phyloP scores from a whole-genome alignment of 805 yeast species.

The Candida dajiaensis region DNA sequence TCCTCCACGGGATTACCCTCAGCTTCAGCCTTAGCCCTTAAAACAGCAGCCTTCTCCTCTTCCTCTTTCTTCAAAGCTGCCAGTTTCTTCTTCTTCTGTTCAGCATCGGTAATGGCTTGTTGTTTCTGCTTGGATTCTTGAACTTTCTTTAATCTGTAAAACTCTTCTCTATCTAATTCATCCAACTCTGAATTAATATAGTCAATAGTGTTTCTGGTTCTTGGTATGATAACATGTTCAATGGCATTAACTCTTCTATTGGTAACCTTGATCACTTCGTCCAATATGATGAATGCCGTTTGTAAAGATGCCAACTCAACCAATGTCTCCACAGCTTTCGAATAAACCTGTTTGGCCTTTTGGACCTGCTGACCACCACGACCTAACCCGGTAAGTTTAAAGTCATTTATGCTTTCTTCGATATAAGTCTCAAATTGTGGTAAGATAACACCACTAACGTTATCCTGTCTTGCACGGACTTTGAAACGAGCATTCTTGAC shows the following conservation, averaged over 20 bases:
- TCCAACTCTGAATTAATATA: constrained; percentile 94
- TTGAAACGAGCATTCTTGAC: constrained; percentile 88
- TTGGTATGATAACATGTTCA: constrained; percentile 95
- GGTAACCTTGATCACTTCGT: constrained; percentile 96
- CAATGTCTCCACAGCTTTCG: constrained; percentile 94
- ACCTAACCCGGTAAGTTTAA: constrained; percentile 94
- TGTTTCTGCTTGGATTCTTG: constrained; percentile 25
- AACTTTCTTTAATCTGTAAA: constrained; percentile 92
- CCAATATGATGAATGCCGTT: constrained; percentile 93
- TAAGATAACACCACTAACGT: constrained; percentile 90
- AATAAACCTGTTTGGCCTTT: constrained; percentile 86
- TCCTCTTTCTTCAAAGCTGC: constrained; percentile 23
- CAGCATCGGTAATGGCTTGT: constrained; percentile 24
- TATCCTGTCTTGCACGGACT: constrained; percentile 88
- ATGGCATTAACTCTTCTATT: constrained; percentile 98
- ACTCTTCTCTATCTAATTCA: constrained; percentile 97
- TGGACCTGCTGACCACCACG: constrained; percentile 98
- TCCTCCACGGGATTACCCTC: constrained; percentile 7
- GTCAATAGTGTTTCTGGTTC: constrained; percentile 91
- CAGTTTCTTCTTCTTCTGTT: constrained; percentile 24
- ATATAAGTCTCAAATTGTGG: constrained; percentile 88
- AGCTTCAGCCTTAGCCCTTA: constrained; percentile 12
- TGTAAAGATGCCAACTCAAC: constrained; percentile 95
- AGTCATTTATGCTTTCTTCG: constrained; percentile 84
- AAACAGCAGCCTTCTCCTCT: constrained; percentile 13